Evolutionary conservation across 1,284 basidiomycete species (phyloP).

Genomic region (Malassezia psittaci): DNA sequence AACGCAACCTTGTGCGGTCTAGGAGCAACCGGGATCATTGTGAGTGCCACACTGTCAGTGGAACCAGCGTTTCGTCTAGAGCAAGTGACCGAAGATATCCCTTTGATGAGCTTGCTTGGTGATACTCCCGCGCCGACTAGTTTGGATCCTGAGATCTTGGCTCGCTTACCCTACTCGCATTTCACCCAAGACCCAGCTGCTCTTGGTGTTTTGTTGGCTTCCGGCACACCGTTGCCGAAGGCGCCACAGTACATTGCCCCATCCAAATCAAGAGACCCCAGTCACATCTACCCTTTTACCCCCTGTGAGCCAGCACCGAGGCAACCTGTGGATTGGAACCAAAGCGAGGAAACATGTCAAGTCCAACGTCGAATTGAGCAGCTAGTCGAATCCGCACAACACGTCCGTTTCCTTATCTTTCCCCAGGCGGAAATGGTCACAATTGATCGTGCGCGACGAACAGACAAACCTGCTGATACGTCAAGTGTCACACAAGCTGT

Average conservation of each 20-base stretch:
- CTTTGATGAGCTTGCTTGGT: slow-evolving; percentile 55
- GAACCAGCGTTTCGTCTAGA: slow-evolving; percentile 72
- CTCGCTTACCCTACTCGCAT: slow-evolving; percentile 3
- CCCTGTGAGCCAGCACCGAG: background rate
- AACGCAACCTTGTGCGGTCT: slow-evolving; percentile 83
- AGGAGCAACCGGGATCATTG: slow-evolving; percentile 82
- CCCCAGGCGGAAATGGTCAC: slow-evolving; percentile 67
- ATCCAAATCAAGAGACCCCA: slow-evolving; percentile 12
- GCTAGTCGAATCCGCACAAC: slow-evolving; percentile 56
- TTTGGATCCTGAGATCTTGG: background rate
- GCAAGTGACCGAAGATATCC: slow-evolving; percentile 62
- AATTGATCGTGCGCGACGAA: slow-evolving; percentile 65
- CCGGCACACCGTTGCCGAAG: slow-evolving; percentile 25
- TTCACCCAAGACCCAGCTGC: slow-evolving; percentile 12
- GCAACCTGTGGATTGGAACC: slow-evolving; percentile 1
- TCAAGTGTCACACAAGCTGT: slow-evolving; percentile 1
- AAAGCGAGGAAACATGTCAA: slow-evolving; percentile 41
- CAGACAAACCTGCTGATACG: slow-evolving; percentile 56
- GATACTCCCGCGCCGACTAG: slow-evolving; percentile 47
- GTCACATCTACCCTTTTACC: slow-evolving; percentile 23
- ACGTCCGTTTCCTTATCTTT: slow-evolving; percentile 92
- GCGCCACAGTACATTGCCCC: slow-evolving; percentile 20
- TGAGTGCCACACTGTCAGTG: slow-evolving; percentile 66
- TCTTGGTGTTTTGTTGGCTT: slow-evolving; percentile 28
- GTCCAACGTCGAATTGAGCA: slow-evolving; percentile 53